These are phyloP conservation scores for Xylaria sp. DNA, from an alignment of 2,329 filamentous ascomycete species.

Conservation along the genomic window DNA sequence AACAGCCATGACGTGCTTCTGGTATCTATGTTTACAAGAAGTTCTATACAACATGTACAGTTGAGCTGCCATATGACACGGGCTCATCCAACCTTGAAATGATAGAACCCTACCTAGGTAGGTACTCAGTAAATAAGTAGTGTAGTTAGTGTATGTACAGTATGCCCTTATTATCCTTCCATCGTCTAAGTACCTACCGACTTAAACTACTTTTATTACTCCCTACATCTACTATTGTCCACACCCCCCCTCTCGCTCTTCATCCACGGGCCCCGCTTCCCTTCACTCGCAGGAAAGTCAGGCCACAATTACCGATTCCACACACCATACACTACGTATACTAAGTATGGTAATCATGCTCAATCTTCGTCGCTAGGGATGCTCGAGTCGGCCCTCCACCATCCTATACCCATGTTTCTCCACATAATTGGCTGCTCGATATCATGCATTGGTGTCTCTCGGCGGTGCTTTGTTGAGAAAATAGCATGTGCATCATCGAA, in stretches of 20 bases:
- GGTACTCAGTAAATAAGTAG: background rate
- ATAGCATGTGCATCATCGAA: slow-evolving; percentile 34
- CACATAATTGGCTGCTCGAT: slow-evolving; percentile 16
- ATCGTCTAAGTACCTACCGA: background rate
- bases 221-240: background rate
- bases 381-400: slow-evolving; percentile 22
- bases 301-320: slow-evolving; percentile 39
- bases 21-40: no score
- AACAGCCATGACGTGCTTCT: no score
- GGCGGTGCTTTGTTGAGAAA: slow-evolving; percentile 26
- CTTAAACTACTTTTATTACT: background rate
- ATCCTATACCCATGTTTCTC: slow-evolving; percentile 11
- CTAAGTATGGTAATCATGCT: slow-evolving; percentile 18
- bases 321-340: slow-evolving; percentile 18
- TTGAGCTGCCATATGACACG: no score
- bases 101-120: background rate
- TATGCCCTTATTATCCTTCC: no score
- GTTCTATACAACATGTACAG: no score
- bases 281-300: slow-evolving; percentile 38
- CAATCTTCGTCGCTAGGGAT: slow-evolving; percentile 14
- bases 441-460: background rate
- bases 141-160: no score
- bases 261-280: slow-evolving; percentile 31
- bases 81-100: background rate
- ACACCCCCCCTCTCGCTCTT: slow-evolving; percentile 8